Conservation (phyloP, 2,329 filamentous ascomycete genomes). For the Dactylellina leptospora region DNA sequence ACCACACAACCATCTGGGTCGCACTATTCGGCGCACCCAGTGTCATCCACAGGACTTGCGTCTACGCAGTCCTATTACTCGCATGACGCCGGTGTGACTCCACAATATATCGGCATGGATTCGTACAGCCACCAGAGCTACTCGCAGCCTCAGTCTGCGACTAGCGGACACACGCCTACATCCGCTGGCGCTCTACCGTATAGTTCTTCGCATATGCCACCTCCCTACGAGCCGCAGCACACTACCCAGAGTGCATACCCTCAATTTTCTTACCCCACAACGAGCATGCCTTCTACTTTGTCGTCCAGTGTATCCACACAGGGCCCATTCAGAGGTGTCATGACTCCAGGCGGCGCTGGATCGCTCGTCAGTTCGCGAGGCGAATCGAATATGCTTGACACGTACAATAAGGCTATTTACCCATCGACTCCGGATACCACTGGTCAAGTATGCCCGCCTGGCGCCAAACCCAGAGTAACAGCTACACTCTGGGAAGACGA, state of each 20-base stretch:
- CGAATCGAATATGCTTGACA: slow-evolving; percentile 59
- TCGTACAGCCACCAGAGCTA: slow-evolving; percentile 50
- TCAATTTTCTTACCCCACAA: slow-evolving; percentile 46
- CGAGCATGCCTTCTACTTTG: slow-evolving; percentile 48
- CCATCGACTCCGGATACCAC: slow-evolving; percentile 70
- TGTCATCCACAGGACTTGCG: slow-evolving; percentile 32
- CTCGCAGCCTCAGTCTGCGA: slow-evolving; percentile 49
- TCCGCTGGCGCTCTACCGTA: slow-evolving; percentile 45
- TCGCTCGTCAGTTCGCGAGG: slow-evolving; percentile 48
- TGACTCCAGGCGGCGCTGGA: slow-evolving; percentile 50
- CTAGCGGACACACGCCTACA: slow-evolving; percentile 48
- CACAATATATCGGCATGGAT: slow-evolving; percentile 52
- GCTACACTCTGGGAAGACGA: slow-evolving; percentile 99
- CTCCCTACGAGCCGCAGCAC: slow-evolving; percentile 51
- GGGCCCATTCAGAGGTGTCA: slow-evolving; percentile 50
- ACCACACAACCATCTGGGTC: slow-evolving; percentile 46
- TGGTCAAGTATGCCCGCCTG: slow-evolving; percentile 89
- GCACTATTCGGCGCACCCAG: slow-evolving; percentile 50
- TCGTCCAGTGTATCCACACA: slow-evolving; percentile 45
- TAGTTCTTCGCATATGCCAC: slow-evolving; percentile 50
- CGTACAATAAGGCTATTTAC: slow-evolving; percentile 66
- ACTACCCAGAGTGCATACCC: slow-evolving; percentile 46
- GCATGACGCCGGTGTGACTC: slow-evolving; percentile 44
- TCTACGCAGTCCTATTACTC: slow-evolving; percentile 47
- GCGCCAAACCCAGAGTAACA: slow-evolving; percentile 95